phyloP scores from a whole-genome alignment of 164 flowering plant species.

The Vitis vinifera region DNA sequence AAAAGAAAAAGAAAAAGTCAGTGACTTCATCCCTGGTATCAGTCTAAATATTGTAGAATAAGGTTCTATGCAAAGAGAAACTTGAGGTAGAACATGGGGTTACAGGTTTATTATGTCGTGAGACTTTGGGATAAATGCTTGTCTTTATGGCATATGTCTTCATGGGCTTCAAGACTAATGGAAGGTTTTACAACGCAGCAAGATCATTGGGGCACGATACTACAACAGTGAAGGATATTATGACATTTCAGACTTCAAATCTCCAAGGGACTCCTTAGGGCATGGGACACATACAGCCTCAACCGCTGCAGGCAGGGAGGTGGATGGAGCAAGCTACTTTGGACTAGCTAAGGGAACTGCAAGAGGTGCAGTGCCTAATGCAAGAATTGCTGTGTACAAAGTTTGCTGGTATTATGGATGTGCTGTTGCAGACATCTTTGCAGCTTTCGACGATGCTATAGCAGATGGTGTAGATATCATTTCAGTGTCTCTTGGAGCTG shows the following conservation, averaged over 20 bases:
- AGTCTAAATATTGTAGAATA: too few species aligned
- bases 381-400: conserved; percentile 42
- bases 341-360: conserved; percentile 36
- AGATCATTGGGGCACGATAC: conserved; percentile 36
- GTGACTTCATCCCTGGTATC: too few species aligned
- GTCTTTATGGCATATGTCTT: too few species aligned
- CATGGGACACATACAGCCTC: conserved; percentile 43
- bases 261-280: conserved; percentile 36
- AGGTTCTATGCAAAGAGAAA: too few species aligned
- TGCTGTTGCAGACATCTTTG: conserved; percentile 21
- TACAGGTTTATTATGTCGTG: too few species aligned
- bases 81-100: too few species aligned
- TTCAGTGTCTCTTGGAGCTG: conserved; percentile 31
- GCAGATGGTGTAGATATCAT: conserved; percentile 44
- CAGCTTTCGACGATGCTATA: conserved; percentile 42
- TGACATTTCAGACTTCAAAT: conserved; percentile 3
- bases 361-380: conserved; percentile 34
- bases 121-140: too few species aligned
- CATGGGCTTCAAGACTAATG: neutral
- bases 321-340: conserved; percentile 26
- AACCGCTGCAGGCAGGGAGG: conserved; percentile 32
- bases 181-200: conserved; percentile 19
- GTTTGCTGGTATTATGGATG: conserved; percentile 38
- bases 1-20: too few species aligned
- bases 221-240: conserved; percentile 16